Evolutionary conservation across 1,284 basidiomycete genomes (phyloP), one percentile per base, ranked within the genome.

Genomic region (Fomitiporia mediterranea): DNA sequence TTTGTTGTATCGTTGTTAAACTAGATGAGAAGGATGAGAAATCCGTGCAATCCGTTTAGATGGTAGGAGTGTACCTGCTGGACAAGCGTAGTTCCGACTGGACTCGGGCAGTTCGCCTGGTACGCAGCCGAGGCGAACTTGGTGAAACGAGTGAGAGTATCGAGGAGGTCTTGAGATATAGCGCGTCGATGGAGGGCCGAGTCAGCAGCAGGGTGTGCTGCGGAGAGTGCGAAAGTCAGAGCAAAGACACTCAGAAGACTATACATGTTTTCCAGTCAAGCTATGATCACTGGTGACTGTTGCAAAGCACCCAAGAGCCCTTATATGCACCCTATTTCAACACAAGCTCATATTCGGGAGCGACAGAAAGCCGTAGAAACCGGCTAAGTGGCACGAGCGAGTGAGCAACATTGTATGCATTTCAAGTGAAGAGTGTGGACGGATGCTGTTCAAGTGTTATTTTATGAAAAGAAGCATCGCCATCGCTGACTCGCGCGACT

Each of bases 121-220:
- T 57, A 53, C 4, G 50, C 56, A 8, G 40, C 56, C 11, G 51
- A 57, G 13, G 56, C 43, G 30, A 43, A 44, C 34, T 57, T 57
- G 2, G 50, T 53, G 42, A 43, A 57, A 8, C 56, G 56, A 32
- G 35, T 55, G 25, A 51, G 35, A 13, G 44, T 19, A 25, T 43
- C 27, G 17, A 53, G 23, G 5, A 46, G 27, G 40, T 44, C 40
- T 17, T 53, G 52, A 13, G 52, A 25, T 32, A 53, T 37, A 9
- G 40, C 9, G 21, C 48, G 48, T 25, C 37, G 32, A 23, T 3
- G 5, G 4, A 50, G 30, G 5, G 48, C 17, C 19, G 38, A 28
- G 23, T 46, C 23, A 9, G 25, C n/a, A 15, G 44, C 25, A 3
- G 44, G 44, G 25, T 28, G 8, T 3, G 2, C 27, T 2, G 25